Conservation (phyloP, 1,284 basidiomycete species). For the Lignosus rhinocerotis region DNA sequence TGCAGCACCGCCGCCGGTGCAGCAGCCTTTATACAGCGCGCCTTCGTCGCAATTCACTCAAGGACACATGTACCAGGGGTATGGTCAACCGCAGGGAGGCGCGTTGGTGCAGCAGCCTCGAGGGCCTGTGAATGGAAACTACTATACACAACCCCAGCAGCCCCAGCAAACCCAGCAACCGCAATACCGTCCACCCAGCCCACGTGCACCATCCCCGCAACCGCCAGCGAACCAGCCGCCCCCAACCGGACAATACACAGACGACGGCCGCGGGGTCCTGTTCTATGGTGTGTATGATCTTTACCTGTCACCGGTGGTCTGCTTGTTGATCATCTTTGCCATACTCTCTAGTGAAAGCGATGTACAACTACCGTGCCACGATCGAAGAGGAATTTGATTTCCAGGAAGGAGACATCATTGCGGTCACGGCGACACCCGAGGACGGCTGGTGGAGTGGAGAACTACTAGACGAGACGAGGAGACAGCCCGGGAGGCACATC, state of each 20-base stretch:
- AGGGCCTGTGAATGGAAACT: conserved; percentile 25
- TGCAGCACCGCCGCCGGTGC: conserved; percentile 38
- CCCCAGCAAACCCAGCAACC: conserved; percentile 21
- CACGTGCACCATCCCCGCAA: conserved; percentile 43
- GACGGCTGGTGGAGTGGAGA: conserved; percentile 95
- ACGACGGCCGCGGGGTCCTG: conserved; percentile 75
- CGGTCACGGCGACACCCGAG: conserved; percentile 87
- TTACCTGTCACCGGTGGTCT: not conserved
- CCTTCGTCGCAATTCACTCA: conserved; percentile 9
- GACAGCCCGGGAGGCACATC: conserved; percentile 77
- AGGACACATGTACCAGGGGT: conserved; percentile 29
- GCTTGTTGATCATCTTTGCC: conserved; percentile 10
- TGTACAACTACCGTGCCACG: conserved; percentile 89
- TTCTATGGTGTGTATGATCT: conserved; percentile 70
- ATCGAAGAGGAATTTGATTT: conserved; percentile 91
- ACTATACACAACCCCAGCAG: conserved; percentile 24
- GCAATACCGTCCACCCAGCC: conserved; percentile 28
- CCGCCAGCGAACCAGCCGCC: conserved; percentile 36
- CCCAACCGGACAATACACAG: conserved; percentile 72
- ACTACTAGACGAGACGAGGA: conserved; percentile 81
- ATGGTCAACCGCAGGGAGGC: conserved; percentile 22
- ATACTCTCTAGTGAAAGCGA: conserved; percentile 71
- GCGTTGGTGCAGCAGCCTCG: conserved; percentile 24
- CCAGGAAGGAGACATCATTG: conserved; percentile 89
- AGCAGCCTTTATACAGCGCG: conserved; percentile 24